phyloP scores from a whole-genome alignment of 2,329 filamentous ascomycete species.

The Exophiala sideris region DNA sequence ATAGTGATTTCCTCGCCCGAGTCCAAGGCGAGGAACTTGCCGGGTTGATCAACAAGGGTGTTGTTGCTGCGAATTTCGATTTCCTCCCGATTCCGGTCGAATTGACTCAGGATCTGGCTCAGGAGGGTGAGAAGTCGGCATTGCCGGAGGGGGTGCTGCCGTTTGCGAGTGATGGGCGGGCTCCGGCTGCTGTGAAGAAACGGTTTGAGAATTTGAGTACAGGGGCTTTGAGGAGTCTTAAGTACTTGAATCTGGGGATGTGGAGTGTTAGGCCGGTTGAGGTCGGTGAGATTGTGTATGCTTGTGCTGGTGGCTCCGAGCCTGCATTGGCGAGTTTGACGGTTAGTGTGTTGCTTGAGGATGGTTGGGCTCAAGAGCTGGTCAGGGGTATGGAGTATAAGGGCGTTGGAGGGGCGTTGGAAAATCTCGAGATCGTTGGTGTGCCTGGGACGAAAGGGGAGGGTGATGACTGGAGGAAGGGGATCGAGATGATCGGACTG shows the following conservation, averaged over 20 bases:
- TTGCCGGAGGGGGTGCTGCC: constrained; percentile 22
- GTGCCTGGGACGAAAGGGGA: constrained; percentile 18
- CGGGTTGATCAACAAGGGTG: constrained; percentile 13
- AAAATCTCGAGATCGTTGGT: constrained; percentile 24
- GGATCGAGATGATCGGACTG: constrained; percentile 18
- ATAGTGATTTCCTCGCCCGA: constrained; percentile 41
- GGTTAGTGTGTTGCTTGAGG: constrained; percentile 22
- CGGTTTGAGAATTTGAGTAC: constrained; percentile 16
- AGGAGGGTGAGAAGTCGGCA: constrained; percentile 9
- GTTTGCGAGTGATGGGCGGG: constrained; percentile 24
- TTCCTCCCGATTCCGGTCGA: constrained; percentile 11
- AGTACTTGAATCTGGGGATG: constrained; percentile 26
- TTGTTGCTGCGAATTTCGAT: constrained; percentile 21
- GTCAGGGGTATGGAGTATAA: constrained; percentile 11
- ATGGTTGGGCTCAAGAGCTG: constrained; percentile 19
- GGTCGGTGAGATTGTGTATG: constrained; percentile 21
- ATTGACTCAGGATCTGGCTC: not conserved
- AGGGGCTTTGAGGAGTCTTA: constrained; percentile 12
- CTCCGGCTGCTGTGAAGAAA: constrained; percentile 19
- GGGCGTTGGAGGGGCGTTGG: constrained; percentile 12
- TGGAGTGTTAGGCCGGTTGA: constrained; percentile 17
- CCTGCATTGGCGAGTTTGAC: constrained; percentile 19
- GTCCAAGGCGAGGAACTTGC: constrained; percentile 31
- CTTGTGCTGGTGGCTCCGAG: constrained; percentile 12
- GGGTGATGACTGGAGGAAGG: constrained; percentile 16